Evolutionary conservation across 108 stramenopile genomes (phyloP).

Genomic region (Aurantiochytrium sp.): DNA sequence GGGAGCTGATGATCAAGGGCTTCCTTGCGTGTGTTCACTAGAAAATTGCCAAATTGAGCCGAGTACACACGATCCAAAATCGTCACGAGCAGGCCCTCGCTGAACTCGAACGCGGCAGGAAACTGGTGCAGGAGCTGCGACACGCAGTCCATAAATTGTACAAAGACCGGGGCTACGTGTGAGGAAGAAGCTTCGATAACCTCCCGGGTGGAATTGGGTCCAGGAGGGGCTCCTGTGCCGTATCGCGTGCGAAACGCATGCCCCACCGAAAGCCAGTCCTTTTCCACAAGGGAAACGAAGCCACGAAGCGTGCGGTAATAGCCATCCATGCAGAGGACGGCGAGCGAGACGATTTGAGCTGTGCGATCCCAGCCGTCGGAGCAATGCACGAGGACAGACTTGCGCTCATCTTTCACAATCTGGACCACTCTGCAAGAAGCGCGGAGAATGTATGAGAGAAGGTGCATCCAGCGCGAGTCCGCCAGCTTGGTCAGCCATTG

Average conservation of each 20-base stretch:
- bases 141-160: slow-evolving; percentile 95
- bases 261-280: slow-evolving; percentile 94
- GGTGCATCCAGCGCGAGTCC: slow-evolving; percentile 80
- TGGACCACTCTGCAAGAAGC: slow-evolving; percentile 77
- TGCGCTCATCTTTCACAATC: slow-evolving; percentile 69
- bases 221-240: slow-evolving; percentile 79
- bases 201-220: slow-evolving; percentile 41
- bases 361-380: slow-evolving; percentile 99
- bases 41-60: not conserved
- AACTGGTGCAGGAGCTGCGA: slow-evolving; percentile 79
- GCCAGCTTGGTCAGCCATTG: slow-evolving; percentile 41
- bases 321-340: slow-evolving; percentile 85
- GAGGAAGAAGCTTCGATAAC: slow-evolving; percentile 51
- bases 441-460: slow-evolving; percentile 69
- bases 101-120: slow-evolving; percentile 80
- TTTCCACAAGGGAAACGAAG: slow-evolving; percentile 83
- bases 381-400: slow-evolving; percentile 89
- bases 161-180: slow-evolving; percentile 86
- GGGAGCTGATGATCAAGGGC: not conserved
- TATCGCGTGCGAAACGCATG: slow-evolving; percentile 87
- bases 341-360: slow-evolving; percentile 73
- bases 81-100: not conserved
- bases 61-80: not conserved
- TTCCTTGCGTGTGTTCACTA: not conserved
- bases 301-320: slow-evolving; percentile 85